phyloP scores from a whole-genome alignment of 257 asterid genomes.

The Ligustrum vulgare region DNA sequence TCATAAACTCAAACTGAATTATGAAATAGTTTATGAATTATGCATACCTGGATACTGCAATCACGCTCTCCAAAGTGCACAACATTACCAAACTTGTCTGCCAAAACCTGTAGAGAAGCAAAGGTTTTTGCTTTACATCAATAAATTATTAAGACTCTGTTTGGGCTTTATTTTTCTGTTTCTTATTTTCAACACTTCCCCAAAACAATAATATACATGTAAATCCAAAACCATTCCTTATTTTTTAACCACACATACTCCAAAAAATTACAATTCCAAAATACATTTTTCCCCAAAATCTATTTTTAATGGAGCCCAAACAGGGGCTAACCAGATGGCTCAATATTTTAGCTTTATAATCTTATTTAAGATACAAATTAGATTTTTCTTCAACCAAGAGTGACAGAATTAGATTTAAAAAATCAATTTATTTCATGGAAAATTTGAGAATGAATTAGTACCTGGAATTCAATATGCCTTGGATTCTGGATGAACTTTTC shows the following conservation, averaged over 20 bases:
- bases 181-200: too few relatives aligned
- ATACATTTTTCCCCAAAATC: too few relatives aligned
- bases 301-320: too few relatives aligned
- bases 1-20: neutral
- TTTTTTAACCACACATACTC: too few relatives aligned
- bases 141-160: neutral
- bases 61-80: slow-evolving; percentile 99
- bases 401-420: neutral
- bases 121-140: neutral
- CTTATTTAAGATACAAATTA: slow-evolving; percentile 5
- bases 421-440: slow-evolving; percentile 4
- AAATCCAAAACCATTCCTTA: too few relatives aligned
- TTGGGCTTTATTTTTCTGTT: too few relatives aligned
- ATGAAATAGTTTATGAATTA: neutral
- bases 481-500: slow-evolving; percentile 95
- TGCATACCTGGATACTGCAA: slow-evolving; percentile 90
- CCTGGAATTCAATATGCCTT: slow-evolving; percentile 92
- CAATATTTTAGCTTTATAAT: neutral
- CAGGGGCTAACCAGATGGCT: neutral
- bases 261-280: too few relatives aligned
- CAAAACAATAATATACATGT: too few relatives aligned
- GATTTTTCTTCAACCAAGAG: neutral
- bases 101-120: slow-evolving; percentile 66
- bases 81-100: slow-evolving; percentile 87
- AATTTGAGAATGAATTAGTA: slow-evolving; percentile 22